Evolutionary conservation across 768 basidiomycete genomes (phyloP), one percentile per base, ranked within the genome.

Genomic region (Kwoniella heveanensis): DNA sequence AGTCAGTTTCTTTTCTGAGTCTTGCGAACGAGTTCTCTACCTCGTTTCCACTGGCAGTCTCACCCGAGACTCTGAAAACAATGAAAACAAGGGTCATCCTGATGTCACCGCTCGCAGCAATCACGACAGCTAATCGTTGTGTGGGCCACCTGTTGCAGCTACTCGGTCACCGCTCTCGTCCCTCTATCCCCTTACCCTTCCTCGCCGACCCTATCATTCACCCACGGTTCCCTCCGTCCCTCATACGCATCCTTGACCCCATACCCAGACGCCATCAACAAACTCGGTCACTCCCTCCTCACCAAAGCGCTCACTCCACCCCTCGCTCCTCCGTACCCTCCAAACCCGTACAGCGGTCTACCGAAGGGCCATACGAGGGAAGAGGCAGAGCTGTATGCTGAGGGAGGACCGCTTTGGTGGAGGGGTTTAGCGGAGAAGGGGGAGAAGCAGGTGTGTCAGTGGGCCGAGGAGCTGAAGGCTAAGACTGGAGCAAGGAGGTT

Each of bases 401-500:
- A 83, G 0, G 86, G 91, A 47, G 95, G 95, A 0, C 92, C 93
- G 2, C 79, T 94, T 49, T 97, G 96, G 96, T 96, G 93, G 78
- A 85, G 96, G 12, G 93, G 93, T 1, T 93, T 93, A 87, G 95
- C 95, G 17, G 83, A 86, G 54, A 87, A 88, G 13, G 91, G 94
- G 55, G 85, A 85, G 60, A 82, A 82, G 54, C 86, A 85, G 3
- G 79, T 82, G 4, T 99, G 96, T 77, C 77, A 70, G 1, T 83
- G 86, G 36, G 92, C 92, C 0, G 87, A 90, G 62, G 80, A 83
- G 25, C 88, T 94, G 19, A 81, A 91, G 55, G 76, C 84, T 30
- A 86, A 85, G 78, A 88, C 91, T 1, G 92, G 92, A 0, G 93
- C 90, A 26, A 82, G 91, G 62, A 83, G 92, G 69, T 85, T 99